These are phyloP conservation scores for fission yeast (Schizosaccharomyces pombe) DNA, from an alignment of 805 yeast species.

Conservation along the genomic window DNA sequence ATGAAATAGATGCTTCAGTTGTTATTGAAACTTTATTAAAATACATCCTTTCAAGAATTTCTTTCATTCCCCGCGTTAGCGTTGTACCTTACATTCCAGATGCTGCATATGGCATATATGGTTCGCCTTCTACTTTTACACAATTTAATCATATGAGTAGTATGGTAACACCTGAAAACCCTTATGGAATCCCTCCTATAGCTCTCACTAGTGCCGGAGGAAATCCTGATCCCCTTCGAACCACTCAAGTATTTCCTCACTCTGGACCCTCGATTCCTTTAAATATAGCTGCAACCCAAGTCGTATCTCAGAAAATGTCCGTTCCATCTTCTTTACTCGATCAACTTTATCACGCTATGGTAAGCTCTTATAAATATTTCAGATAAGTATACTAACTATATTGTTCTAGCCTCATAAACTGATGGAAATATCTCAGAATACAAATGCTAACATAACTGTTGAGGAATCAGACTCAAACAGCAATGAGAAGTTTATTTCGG, in stretches of 20 bases:
- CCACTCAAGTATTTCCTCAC: background rate
- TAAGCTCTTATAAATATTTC: background rate
- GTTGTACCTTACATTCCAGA: constrained; percentile 1
- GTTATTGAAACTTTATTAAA: background rate
- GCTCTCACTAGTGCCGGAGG: background rate
- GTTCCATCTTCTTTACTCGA: background rate
- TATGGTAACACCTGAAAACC: background rate
- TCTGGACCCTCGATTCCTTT: background rate
- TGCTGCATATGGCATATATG: background rate
- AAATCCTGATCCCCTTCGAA: background rate
- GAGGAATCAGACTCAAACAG: background rate
- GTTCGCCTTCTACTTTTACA: background rate
- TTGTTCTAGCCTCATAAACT: background rate
- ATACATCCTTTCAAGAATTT: background rate
- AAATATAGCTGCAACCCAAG: background rate
- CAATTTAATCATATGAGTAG: background rate
- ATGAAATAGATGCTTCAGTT: background rate
- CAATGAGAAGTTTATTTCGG: background rate
- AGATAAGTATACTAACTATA: background rate
- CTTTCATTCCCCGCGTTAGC: background rate
- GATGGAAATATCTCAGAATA: background rate
- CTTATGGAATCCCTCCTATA: background rate
- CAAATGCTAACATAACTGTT: background rate
- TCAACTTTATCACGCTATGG: background rate
- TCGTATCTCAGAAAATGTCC: background rate